Base-by-base conservation (phyloP, 83 land plant species). In the Picea engelmannii region DNA sequence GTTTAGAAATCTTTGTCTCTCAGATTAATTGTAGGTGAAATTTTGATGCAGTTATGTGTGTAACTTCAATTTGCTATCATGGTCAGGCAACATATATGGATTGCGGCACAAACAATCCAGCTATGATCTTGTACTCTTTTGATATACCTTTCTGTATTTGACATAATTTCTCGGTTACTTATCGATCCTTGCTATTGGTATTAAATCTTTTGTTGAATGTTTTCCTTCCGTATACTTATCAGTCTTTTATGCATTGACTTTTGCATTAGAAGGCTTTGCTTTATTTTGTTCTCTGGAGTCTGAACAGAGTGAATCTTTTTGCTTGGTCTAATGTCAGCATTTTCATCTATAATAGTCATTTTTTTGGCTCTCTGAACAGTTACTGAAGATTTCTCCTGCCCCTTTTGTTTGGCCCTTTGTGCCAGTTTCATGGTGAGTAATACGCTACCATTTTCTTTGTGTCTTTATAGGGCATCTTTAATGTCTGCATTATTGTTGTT, bases 341-440 rank as follows among this genome's bases (percentile, higher is more conserved):
- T 47, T 42, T 47, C 59, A 21, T 38, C 3, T 47, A 38, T 10
- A 44, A 49, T 74, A n/a, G 11, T 73, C 16, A 21, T 16, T 74
- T 67, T 23, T 52, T 73, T 16, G 23, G 16, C 12, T 55, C 21
- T 40, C 59, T 9, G 12, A 83, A 85, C 92, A 94, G 93, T 94
- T 52, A 93, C 95, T 21, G 92, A 92, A 80, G 88, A 89, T 60
- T 94, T 92, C 84, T 86, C 93, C n/a, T n/a, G 93, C 68, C 95
- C 97, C 12, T 92, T 94, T 87, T 94, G 95, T 80, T 87, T 88
- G 81, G 89, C 87, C 76, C 87, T 82, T 79, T 94, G 93, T 83
- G 87, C 87, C 66, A 84, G 91, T 88, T 91, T 91, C 78, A 91
- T 91, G 93, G 93, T 94, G 18, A 60, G 21, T 15, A 38, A 20